Evolutionary conservation across 495 filamentous ascomycete species (phyloP).

Genomic region (Aspergillus coremiiformis): DNA sequence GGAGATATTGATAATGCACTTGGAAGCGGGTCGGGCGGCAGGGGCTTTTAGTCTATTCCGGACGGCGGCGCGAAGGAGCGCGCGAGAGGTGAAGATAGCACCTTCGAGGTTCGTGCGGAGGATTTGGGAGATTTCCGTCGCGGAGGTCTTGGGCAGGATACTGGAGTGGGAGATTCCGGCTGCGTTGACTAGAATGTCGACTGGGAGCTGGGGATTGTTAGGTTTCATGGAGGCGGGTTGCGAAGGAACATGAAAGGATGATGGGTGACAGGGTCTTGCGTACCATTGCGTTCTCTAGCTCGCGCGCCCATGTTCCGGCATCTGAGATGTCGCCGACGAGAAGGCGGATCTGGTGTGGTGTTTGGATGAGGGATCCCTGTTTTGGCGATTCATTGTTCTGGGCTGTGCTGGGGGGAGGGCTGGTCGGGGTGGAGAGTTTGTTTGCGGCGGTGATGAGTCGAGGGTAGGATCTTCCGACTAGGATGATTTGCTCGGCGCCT

Average conservation of each 20-base stretch:
- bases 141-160: constrained; percentile 44
- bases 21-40: constrained; percentile 16
- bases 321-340: constrained; percentile 44
- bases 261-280: too few species aligned
- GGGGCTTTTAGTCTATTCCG: constrained; percentile 28
- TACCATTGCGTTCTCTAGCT: constrained; percentile 40
- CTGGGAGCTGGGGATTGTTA: too few species aligned
- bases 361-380: too few species aligned
- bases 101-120: constrained; percentile 65
- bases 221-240: too few species aligned
- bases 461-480: constrained; percentile 42
- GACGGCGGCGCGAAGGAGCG: constrained; percentile 41
- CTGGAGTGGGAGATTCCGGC: constrained; percentile 60
- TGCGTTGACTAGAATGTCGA: constrained; percentile 68
- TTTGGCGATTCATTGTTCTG: background rate
- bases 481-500: constrained; percentile 47
- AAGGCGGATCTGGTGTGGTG: constrained; percentile 4
- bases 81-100: constrained; percentile 57
- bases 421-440: background rate
- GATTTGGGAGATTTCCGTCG: constrained; percentile 37
- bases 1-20: constrained; percentile 74
- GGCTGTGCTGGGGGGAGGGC: background rate
- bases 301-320: constrained; percentile 37
- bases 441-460: constrained; percentile 34
- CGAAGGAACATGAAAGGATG: too few species aligned